Evolutionary conservation across 2,329 filamentous ascomycete species (phyloP), one percentile per base, ranked within the genome.

Genomic region (Neoarthrinium moseri): DNA sequence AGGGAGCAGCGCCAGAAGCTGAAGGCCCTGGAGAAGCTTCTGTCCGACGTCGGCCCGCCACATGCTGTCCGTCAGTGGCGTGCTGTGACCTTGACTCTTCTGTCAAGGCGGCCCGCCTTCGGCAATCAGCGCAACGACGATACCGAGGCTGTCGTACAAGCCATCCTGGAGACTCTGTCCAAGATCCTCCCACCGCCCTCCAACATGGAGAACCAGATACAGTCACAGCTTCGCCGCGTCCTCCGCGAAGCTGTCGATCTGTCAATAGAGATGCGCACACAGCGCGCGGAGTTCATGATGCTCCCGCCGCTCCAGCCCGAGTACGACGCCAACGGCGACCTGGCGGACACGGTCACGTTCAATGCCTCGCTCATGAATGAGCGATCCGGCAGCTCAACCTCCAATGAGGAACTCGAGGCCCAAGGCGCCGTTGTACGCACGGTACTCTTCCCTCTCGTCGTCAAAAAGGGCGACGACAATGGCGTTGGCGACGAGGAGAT

Each of bases 241-340:
- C 84, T 99, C 69, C 83, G 83, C 54, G 83, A 92, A 51, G 94
- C 95, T 1, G 94, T 96, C 40, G 87, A 89, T 48, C 80, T 99
- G 10, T 91, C 91, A 1, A 84, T 99, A 54, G 91, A 96, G 71
- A 99, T 99, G 94, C 91, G 94, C 63, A 95, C 87, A 13, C 94
- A 99, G 66, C 84, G 90, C 49, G 91, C 94, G 29, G 94, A 97
- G 72, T 99, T 96, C 73, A 94, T 96, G 74, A 99, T 99, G 92
- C 83, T 97, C 15, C 92, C 94, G 22, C 94, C 94, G 4, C 76
- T 96, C 46, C 89, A 94, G 66, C 94, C 94, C 18, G 91, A 96
- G 66, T 97, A 96, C 68, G 91, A 97, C 67, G 86, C 84, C 57
- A 90, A 94, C 52, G 94, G 94, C 56, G 92, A 97, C 60, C 80